Evolutionary conservation across 1,284 basidiomycete species (phyloP).

Genomic region (Cutaneotrichosporon cavernicola): DNA sequence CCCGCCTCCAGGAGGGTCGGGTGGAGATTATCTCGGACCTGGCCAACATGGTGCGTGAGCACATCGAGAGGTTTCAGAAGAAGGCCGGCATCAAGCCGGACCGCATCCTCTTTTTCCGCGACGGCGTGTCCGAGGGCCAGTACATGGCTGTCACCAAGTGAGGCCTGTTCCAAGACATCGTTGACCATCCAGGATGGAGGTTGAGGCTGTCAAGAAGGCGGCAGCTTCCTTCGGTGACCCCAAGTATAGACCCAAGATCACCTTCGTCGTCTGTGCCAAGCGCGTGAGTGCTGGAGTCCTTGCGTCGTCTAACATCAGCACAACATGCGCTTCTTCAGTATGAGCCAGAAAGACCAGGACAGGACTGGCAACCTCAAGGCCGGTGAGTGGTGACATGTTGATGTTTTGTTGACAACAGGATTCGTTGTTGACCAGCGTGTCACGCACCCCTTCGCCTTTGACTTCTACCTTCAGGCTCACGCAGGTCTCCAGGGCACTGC

Average conservation of each 20-base stretch:
- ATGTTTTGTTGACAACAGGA: slow-evolving; percentile 11
- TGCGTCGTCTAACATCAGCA: slow-evolving; percentile 33
- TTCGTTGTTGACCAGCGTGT: slow-evolving; percentile 52
- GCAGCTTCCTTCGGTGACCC: slow-evolving; percentile 32
- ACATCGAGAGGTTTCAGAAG: slow-evolving; percentile 37
- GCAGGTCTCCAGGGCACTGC: slow-evolving; percentile 52
- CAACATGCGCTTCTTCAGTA: slow-evolving; percentile 54
- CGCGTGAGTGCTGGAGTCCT: slow-evolving; percentile 23
- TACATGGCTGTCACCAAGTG: slow-evolving; percentile 52
- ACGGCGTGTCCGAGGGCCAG: slow-evolving; percentile 57
- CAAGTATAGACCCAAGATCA: slow-evolving; percentile 49
- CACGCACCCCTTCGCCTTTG: slow-evolving; percentile 53
- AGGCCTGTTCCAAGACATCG: slow-evolving; percentile 17
- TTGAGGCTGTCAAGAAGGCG: slow-evolving; percentile 37
- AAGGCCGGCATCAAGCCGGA: slow-evolving; percentile 48
- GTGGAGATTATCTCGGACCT: slow-evolving; percentile 41
- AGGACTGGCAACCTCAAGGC: slow-evolving; percentile 53
- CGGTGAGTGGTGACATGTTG: slow-evolving; percentile 17
- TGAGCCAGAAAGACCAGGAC: slow-evolving; percentile 42
- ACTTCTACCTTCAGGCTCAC: slow-evolving; percentile 52
- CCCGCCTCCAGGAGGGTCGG: slow-evolving; percentile 55
- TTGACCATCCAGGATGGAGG: slow-evolving; percentile 34
- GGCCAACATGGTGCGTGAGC: slow-evolving; percentile 35
- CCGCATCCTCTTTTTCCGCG: slow-evolving; percentile 55
- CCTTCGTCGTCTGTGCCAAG: slow-evolving; percentile 53